Evolutionary conservation across 2,329 filamentous ascomycete species (phyloP).

Genomic region (Stachybotrys elegans): DNA sequence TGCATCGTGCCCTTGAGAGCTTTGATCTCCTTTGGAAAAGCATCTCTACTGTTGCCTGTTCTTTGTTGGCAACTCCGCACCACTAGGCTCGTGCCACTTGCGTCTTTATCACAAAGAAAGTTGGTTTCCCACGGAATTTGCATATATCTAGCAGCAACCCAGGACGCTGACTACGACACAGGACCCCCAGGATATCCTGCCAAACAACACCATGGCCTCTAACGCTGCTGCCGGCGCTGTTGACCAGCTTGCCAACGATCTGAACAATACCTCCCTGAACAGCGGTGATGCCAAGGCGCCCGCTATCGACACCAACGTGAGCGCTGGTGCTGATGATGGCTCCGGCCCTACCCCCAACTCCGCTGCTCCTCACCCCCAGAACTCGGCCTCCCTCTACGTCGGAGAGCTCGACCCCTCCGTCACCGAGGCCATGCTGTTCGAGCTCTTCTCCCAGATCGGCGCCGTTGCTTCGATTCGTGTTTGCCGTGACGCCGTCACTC

Average conservation of each 20-base stretch:
- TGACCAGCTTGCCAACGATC: slow-evolving; percentile 77
- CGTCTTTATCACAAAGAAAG: slow-evolving; percentile 13
- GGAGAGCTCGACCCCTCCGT: slow-evolving; percentile 97
- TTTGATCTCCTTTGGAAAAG: too few relatives aligned
- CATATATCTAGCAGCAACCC: too few relatives aligned
- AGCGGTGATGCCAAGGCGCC: slow-evolving; percentile 60
- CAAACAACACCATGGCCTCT: slow-evolving; percentile 51
- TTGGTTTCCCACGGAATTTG: too few relatives aligned
- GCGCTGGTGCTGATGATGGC: slow-evolving; percentile 48
- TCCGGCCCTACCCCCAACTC: slow-evolving; percentile 69
- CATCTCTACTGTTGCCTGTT: too few relatives aligned
- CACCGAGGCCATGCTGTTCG: slow-evolving; percentile 99
- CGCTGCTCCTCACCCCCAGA: slow-evolving; percentile 73
- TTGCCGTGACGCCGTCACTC: slow-evolving; percentile 97
- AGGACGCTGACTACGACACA: too few relatives aligned
- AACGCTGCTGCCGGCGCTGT: slow-evolving; percentile 56
- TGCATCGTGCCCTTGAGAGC: too few relatives aligned
- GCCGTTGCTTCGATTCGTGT: slow-evolving; percentile 99
- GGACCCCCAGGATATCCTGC: not conserved
- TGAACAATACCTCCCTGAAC: slow-evolving; percentile 66
- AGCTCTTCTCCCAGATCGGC: slow-evolving; percentile 99
- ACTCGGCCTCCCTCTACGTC: slow-evolving; percentile 97
- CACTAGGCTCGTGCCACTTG: slow-evolving; percentile 12
- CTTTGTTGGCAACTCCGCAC: slow-evolving; percentile 12
- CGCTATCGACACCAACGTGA: slow-evolving; percentile 70